Conservation (phyloP, 1,139 yeast species). For the Magnusiomyces fungicola region DNA sequence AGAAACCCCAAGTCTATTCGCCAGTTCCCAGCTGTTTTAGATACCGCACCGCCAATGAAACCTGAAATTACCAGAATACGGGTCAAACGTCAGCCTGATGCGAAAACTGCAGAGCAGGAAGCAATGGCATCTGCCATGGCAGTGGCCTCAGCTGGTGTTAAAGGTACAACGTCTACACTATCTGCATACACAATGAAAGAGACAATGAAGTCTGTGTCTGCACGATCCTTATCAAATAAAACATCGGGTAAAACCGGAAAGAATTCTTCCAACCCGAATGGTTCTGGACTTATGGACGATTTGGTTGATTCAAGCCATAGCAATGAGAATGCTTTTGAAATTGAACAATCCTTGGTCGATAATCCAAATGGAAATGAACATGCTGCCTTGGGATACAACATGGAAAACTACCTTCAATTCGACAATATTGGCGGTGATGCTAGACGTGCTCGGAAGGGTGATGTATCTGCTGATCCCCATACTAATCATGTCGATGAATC, state of each 20-base stretch:
- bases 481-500: too few species aligned
- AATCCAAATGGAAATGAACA: not conserved
- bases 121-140: conserved; percentile 15
- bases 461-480: not conserved
- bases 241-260: not conserved
- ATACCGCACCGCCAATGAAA: too few species aligned
- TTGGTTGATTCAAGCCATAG: not conserved
- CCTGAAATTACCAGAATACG: conserved; percentile 12
- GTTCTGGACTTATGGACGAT: not conserved
- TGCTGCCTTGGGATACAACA: not conserved
- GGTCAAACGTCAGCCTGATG: conserved; percentile 10
- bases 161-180: conserved; percentile 14
- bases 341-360: not conserved
- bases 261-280: not conserved
- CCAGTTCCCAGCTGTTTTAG: too few species aligned
- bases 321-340: not conserved
- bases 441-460: not conserved
- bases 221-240: not conserved
- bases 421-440: not conserved
- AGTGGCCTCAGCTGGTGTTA: conserved; percentile 14
- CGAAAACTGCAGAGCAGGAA: conserved; percentile 11
- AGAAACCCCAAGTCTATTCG: not conserved
- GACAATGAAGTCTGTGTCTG: conserved; percentile 9
- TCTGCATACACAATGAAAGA: conserved; percentile 15
- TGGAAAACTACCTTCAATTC: not conserved